Base-by-base conservation (phyloP, 1,284 basidiomycete species). In the Tilletia setariae region DNA sequence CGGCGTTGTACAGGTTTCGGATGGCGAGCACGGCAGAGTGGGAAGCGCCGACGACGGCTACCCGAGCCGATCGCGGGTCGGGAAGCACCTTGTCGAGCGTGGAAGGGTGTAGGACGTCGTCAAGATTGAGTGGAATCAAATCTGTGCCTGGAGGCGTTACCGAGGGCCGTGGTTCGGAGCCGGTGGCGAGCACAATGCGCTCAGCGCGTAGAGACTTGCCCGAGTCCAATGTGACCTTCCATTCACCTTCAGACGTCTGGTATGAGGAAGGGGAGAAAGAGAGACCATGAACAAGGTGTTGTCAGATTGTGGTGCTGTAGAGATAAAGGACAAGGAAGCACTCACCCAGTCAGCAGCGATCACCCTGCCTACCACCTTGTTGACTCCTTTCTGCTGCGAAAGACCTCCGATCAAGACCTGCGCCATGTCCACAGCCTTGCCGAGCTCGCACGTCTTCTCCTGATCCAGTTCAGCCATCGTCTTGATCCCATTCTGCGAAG, bases 21-120 rank as follows among this genome's bases (percentile, higher is more conserved):
- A 69, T 28, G 25, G 64, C 68, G 35, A 69, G 47, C 15, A 69
- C 62, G 23, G 68, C 68, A 11, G 68, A 69, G 67, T 69, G 68
- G 15, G 68, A 69, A 2, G 32, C 35, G 21, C 68, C 68, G 19
- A 69, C 51, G 16, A 69, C 68, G 3, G 53, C 68, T 16, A 69
- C 66, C 25, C 43, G 49, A 15, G 35, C 23, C 16, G 28, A n/a
- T 43, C 28, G n/a, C 19, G 64, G 68, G 62, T 53, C 23, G 25
- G 53, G 53, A 13, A 59, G 53, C 23, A 59, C 25, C 8, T 59
- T 59, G 53, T 59, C 23, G 6, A 59, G 8, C 19, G 53, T 59
- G n/a, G 53, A 59, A 9, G 53, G 53, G 8, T 59, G 53, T 6
- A 59, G 53, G 23, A 59, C 25, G 53, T 59, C 53, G 53, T 59